Evolutionary conservation across 352 stramenopile genomes (phyloP), one percentile per base, ranked within the genome.

Genomic region (Phytopythium boreale): DNA sequence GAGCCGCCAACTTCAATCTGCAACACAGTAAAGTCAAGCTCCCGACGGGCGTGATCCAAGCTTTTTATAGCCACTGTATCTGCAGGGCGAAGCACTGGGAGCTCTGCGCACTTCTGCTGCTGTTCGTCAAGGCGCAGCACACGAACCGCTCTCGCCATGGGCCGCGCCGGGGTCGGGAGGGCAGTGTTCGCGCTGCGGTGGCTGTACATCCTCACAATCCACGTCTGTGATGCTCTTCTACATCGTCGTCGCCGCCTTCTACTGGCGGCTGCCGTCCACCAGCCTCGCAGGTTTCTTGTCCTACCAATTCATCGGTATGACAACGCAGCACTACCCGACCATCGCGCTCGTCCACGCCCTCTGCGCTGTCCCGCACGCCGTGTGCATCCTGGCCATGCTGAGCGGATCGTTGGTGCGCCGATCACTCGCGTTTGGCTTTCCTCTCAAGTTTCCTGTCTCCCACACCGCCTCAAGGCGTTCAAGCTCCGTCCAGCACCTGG

Each of bases 221-320:
- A 43, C 27, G 41, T 36, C 26, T 39, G 15, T 37, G 5, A 19
- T 17, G 24, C 27, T 36, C 22, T 52, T 31, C 37, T 52, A 53
- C 39, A 4, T 29, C 26, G 0, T 41, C 14, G 22, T 55, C 2
- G 20, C 43, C 2, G 15, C 39, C 31, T 56, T 56, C 41, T 46
- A 44, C 15, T 39, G 56, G 22, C 11, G 4, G 2, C 24, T 61
- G 12, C 31, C 9, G n/a, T 52, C 12, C 2, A 61, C 37, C 12
- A 6, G 50, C 17, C 39, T 51, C 22, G 8, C 22, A 14, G n/a
- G 51, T 10, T 71, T 62, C 41, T 60, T 80, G 31, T 59, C 66
- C 5, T 74, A 70, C 24, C 77, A 69, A 36, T 26, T 64, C 8
- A 67, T 75, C 17, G 69, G 67, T 0, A 66, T 80, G 53, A 63